A percentile compares a stretch with the other conserved stretches of the same genome.
These are phyloP conservation scores for Neoconidiobolus thromboides DNA, from an alignment of 371 early-diverging fungal genomes.

Conservation along the genomic window DNA sequence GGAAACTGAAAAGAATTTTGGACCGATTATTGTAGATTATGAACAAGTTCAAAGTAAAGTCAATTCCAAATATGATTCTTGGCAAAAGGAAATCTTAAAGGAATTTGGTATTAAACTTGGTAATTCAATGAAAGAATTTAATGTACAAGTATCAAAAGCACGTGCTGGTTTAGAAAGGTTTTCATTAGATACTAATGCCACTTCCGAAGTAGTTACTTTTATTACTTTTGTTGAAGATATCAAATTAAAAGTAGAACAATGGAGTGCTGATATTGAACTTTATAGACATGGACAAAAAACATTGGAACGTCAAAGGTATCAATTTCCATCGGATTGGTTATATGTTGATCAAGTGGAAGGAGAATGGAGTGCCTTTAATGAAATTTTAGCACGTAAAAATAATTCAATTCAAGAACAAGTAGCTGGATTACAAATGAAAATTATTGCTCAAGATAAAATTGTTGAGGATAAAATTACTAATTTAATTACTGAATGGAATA, in stretches of 20 bases:
- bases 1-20: conserved; percentile 74
- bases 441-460: conserved; percentile 69
- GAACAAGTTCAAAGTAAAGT: conserved; percentile 96
- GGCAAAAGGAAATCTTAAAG: conserved; percentile 90
- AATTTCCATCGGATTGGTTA: conserved; percentile 88
- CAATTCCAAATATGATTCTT: conserved; percentile 90
- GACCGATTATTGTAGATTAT: conserved; percentile 77
- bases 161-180: conserved; percentile 79
- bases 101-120: conserved; percentile 75
- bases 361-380: conserved; percentile 93
- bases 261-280: conserved; percentile 63
- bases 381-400: conserved; percentile 81
- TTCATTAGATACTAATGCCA: conserved; percentile 63
- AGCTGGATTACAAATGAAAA: conserved; percentile 77
- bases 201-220: conserved; percentile 81
- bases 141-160: conserved; percentile 51
- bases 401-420: conserved; percentile 77
- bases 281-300: conserved; percentile 86
- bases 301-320: conserved; percentile 82
- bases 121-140: conserved; percentile 66
- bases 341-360: conserved; percentile 90
- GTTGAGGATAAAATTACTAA: conserved; percentile 74
- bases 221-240: conserved; percentile 94
- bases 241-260: conserved; percentile 64
- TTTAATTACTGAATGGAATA: conserved; percentile 81